Conservation (phyloP, 1,139 yeast species). For the Saccharomyces hybrid region DNA sequence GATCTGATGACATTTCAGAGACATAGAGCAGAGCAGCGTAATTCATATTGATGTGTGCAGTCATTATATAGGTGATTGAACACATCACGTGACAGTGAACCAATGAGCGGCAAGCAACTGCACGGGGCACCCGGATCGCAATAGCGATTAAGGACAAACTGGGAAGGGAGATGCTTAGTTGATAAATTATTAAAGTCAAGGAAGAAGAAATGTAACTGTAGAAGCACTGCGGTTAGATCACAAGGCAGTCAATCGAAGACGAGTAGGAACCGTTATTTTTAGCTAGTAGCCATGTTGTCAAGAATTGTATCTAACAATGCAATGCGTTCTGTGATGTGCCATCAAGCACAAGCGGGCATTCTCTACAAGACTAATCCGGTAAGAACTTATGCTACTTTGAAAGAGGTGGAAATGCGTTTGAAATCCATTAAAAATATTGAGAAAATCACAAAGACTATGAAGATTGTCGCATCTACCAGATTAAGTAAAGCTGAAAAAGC, state of each 20-base stretch:
- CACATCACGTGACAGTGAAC: conserved; percentile 1
- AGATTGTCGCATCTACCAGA: conserved; percentile 97
- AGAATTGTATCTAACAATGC: conserved; percentile 3
- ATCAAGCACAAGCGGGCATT: conserved; percentile 2
- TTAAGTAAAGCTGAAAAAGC: conserved; percentile 93
- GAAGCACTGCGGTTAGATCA: too few species aligned
- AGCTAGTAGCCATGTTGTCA: conserved; percentile 2
- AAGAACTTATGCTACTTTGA: conserved; percentile 94
- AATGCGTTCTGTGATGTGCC: conserved; percentile 1
- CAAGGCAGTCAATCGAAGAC: not conserved
- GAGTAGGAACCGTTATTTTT: not conserved
- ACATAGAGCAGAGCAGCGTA: too few species aligned
- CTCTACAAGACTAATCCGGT: not conserved
- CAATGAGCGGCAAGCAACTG: conserved; percentile 1
- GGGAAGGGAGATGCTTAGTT: not conserved
- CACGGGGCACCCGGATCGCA: not conserved
- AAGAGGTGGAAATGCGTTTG: conserved; percentile 97
- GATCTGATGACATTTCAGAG: too few species aligned
- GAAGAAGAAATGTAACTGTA: not conserved
- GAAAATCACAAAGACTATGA: conserved; percentile 98
- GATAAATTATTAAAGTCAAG: not conserved
- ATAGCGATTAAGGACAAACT: not conserved
- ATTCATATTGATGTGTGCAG: not conserved
- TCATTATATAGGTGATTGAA: not conserved
- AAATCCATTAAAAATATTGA: conserved; percentile 97